Evolutionary conservation across 2,329 filamentous ascomycete genomes (phyloP).

Genomic region (Aspergillus sp.): DNA sequence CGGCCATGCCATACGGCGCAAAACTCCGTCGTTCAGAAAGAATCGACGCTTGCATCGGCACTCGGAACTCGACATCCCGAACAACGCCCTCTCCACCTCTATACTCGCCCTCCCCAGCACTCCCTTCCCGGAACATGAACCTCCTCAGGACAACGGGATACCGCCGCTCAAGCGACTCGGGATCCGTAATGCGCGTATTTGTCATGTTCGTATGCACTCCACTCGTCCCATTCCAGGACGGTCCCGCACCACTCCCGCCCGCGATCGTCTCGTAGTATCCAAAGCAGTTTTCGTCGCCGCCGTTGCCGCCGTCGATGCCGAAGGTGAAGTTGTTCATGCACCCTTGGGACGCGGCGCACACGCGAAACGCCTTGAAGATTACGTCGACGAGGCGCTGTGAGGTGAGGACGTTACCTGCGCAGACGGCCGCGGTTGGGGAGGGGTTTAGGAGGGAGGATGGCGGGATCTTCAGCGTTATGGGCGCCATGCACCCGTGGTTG

Average conservation of each 20-base stretch:
- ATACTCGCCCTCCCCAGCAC: constrained; percentile 69
- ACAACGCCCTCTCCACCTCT: constrained; percentile 78
- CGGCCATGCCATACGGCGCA: constrained; percentile 79
- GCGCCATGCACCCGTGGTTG: constrained; percentile 82
- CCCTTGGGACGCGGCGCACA: constrained; percentile 78
- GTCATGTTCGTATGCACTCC: constrained; percentile 87
- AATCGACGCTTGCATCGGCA: constrained; percentile 79
- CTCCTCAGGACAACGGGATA: constrained; percentile 77
- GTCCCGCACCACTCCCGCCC: constrained; percentile 75
- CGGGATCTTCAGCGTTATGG: constrained; percentile 72
- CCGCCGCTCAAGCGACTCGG: constrained; percentile 78
- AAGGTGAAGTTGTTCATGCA: constrained; percentile 86
- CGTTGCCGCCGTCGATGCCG: constrained; percentile 72
- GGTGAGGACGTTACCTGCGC: constrained; percentile 71
- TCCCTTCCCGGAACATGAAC: constrained; percentile 69
- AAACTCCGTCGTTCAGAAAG: constrained; percentile 76
- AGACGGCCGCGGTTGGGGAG: constrained; percentile 67
- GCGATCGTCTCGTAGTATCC: constrained; percentile 89
- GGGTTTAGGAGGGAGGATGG: constrained; percentile 67
- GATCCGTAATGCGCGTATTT: constrained; percentile 83
- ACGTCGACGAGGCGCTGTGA: constrained; percentile 81
- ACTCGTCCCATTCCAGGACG: constrained; percentile 74
- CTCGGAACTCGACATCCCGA: constrained; percentile 81
- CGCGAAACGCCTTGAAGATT: constrained; percentile 77
- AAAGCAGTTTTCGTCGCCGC: constrained; percentile 71